These are phyloP conservation scores for Diaporthe ilicicola DNA, from an alignment of 2,329 filamentous ascomycete genomes.

Conservation along the genomic window DNA sequence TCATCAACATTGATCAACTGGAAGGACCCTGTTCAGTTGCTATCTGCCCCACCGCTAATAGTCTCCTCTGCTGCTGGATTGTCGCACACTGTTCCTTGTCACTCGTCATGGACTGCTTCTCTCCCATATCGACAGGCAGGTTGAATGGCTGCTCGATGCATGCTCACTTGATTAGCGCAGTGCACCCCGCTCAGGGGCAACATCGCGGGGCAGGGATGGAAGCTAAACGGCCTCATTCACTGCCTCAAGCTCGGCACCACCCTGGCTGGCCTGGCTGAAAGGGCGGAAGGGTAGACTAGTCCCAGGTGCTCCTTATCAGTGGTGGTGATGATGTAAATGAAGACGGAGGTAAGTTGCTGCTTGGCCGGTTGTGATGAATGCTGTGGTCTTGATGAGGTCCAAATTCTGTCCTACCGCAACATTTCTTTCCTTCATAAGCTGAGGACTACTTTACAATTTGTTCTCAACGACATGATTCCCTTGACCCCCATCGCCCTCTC, in stretches of 20 bases:
- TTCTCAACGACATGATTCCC: too few species aligned
- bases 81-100: not conserved
- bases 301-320: not conserved
- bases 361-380: not conserved
- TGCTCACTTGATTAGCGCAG: not conserved
- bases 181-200: slow-evolving; percentile 10
- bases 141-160: not conserved
- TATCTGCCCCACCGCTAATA: not conserved
- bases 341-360: not conserved
- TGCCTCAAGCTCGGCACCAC: not conserved
- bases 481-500: too few species aligned
- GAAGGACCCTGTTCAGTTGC: not conserved
- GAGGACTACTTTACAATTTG: too few species aligned
- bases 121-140: not conserved
- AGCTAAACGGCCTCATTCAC: not conserved
- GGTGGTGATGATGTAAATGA: slow-evolving; percentile 13
- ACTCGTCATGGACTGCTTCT: not conserved
- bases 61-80: not conserved
- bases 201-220: not conserved
- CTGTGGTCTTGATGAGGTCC: not conserved
- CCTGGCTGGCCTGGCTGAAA: not conserved
- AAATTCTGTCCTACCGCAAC: not conserved
- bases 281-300: not conserved
- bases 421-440: not conserved
- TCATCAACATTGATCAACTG: not conserved